These are phyloP conservation scores for Phialophora expanda DNA, from an alignment of 2,329 filamentous ascomycete genomes.

Conservation along the genomic window DNA sequence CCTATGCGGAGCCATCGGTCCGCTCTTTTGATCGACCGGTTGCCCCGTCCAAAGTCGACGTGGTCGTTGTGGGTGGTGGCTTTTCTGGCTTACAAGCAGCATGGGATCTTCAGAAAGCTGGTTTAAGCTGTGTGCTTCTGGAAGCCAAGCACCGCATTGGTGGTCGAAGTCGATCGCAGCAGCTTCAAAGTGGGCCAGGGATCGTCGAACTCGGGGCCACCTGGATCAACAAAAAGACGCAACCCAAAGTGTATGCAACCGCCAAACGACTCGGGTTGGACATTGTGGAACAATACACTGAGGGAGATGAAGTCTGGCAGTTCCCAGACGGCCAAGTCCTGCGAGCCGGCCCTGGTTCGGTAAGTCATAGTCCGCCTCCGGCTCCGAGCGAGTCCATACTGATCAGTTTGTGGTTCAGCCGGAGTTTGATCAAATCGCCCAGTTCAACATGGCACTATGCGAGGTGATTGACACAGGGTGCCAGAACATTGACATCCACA, in stretches of 20 bases:
- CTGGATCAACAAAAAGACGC: constrained; percentile 64
- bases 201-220: constrained; percentile 61
- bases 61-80: constrained; percentile 55
- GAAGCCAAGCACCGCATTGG: constrained; percentile 58
- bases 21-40: constrained; percentile 15
- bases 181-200: constrained; percentile 42
- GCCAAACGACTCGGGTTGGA: constrained; percentile 45
- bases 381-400: not conserved
- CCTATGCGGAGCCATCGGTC: constrained; percentile 11
- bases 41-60: constrained; percentile 37
- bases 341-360: constrained; percentile 17
- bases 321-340: constrained; percentile 43
- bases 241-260: constrained; percentile 53
- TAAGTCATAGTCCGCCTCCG: constrained; percentile 2
- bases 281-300: constrained; percentile 55
- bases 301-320: constrained; percentile 52
- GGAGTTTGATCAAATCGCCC: constrained; percentile 7
- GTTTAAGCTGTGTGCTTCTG: constrained; percentile 51
- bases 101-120: constrained; percentile 43
- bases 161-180: constrained; percentile 56
- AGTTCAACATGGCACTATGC: constrained; percentile 19
- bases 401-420: constrained; percentile 8
- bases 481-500: constrained; percentile 21
- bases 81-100: constrained; percentile 49
- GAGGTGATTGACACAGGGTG: constrained; percentile 13